Evolutionary conservation across 2,329 filamentous ascomycete genomes (phyloP), one percentile per base, ranked within the genome.

Genomic region (Grosmannia clavigera): DNA sequence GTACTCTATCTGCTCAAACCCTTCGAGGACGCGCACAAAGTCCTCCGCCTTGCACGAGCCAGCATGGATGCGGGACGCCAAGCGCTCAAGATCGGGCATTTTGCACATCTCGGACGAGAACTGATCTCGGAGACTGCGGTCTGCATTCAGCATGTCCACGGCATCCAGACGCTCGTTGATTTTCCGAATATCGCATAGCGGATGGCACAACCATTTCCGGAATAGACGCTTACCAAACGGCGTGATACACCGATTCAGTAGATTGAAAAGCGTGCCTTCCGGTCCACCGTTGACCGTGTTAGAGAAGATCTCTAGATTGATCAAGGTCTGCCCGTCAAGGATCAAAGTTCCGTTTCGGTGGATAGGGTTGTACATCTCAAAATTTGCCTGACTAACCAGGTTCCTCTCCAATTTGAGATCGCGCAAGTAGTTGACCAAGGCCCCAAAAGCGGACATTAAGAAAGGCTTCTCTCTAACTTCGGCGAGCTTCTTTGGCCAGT

Each of bases 1-100:
- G 70, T 96, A 94, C 64, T 96, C 91, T 54, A 99, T 97, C 72
- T 96, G 92, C 75, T 97, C 94, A 66, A 96, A 99, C 0, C 94
- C 94, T 71, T 97, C 92, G 0, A 99, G 78, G 0, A 97, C 92
- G 55, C 86, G 88, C 54, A 97, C 84, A 70, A 99, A 99, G 70
- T 99, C 94, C 60, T 94, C 88, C 0, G 91, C 83, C 68, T 85
- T 90, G 75, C 92, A 96, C n/a, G 84, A 84, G 0, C 90, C 89
- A 0, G 94, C 94, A 68, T 99, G 94, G 12, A 99, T 87, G 10
- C 94, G 87, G 31, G 94, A 99, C 59, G 97, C 95, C 54, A 97
- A 81, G 48, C 94, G 82, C 72, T 99, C 94, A 12, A 99, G 79
- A 71, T 99, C 94, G 2, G 94, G 94, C 79, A 99, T 87, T 72